Base-by-base conservation (phyloP, 768 basidiomycete genomes). In the Pulveroboletus sp. region DNA sequence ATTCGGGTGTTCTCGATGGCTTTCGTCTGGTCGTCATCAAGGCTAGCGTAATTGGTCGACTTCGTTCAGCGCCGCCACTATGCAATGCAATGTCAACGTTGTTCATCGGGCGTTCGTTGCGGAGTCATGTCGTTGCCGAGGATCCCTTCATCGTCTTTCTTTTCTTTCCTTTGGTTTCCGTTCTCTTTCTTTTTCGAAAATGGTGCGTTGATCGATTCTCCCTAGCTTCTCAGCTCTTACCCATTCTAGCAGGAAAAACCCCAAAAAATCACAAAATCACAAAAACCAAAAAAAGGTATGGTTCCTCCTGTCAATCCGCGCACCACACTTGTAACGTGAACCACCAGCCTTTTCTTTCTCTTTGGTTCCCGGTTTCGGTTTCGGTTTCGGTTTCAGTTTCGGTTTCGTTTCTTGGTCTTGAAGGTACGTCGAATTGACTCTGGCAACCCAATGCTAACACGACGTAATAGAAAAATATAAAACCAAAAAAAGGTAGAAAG, bases 101-200 rank as follows among this genome's bases (percentile, higher is more conserved):
- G 48, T 14, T 12, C 40, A 14, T 36, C 34, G 2, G 29, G 43
- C 7, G 36, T 33, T 24, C 2, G 16, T 51, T 27, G 3, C 36
- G 41, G 2, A 29, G 17, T 21, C n/a, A 16, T 14, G 32, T 43
- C 38, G 12, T 14, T n/a, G 17, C 4, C n/a, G 11, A 31, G 32
- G 33, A 16, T 36, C 50, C 25, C 39, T 29, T 52, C 52, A n/a
- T 45, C 52, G 14, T 25, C 46, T 4, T 55, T 37, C 10, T 20
- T 7, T 32, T 50, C 39, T 7, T 27, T 45, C n/a, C 39, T 44
- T 42, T 42, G 44, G 27, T 16, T 19, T 36, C 17, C 27, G 25
- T 21, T 27, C 40, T 24, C 32, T 3, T 31, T 6, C 11, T 29
- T 32, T 51, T 37, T 31, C 31, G 10, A 17, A 32, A 32, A 41